A percentile compares a stretch with the other conserved stretches of the same genome.
phyloP scores from a whole-genome alignment of 169 alveolate genomes.

The Theileria orientalis region DNA sequence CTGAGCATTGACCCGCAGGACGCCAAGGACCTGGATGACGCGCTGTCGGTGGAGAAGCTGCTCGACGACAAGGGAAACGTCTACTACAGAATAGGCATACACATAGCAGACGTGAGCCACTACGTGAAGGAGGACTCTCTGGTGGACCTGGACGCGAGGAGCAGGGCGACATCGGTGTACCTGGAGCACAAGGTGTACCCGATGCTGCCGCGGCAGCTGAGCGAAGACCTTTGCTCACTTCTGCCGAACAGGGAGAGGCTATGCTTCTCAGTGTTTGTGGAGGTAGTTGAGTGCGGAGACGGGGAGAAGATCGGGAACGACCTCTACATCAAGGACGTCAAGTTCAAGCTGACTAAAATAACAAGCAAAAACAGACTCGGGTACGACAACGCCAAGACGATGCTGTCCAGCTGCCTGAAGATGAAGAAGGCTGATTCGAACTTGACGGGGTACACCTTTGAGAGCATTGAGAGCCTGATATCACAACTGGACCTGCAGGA shows the following conservation, averaged over 20 bases:
- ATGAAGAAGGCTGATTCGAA: not conserved
- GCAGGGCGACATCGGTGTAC: conserved; percentile 86
- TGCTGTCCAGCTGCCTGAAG: conserved; percentile 13
- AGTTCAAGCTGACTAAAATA: conserved; percentile 37
- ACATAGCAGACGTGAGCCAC: conserved; percentile 97
- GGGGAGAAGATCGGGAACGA: conserved; percentile 55
- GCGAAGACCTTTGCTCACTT: conserved; percentile 85
- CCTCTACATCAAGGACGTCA: conserved; percentile 20
- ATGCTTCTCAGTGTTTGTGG: conserved; percentile 83
- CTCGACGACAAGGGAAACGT: conserved; percentile 52
- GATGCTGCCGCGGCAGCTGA: conserved; percentile 87
- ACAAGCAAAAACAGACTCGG: conserved; percentile 34
- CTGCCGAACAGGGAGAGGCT: conserved; percentile 83
- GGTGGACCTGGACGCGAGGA: conserved; percentile 93
- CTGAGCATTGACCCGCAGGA: conserved; percentile 95
- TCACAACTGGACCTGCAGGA: conserved; percentile 2
- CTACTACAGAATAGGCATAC: conserved; percentile 91
- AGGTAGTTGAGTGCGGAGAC: conserved; percentile 50
- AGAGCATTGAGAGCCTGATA: conserved; percentile 5
- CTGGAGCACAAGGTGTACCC: conserved; percentile 84
- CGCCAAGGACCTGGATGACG: conserved; percentile 98
- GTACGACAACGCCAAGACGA: conserved; percentile 59
- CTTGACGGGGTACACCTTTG: conserved; percentile 18
- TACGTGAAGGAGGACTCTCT: conserved; percentile 89
- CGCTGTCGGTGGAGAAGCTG: conserved; percentile 87